Evolutionary conservation across 2,329 filamentous ascomycete genomes (phyloP), one percentile per base, ranked within the genome.

Genomic region (Malbranchea cinnamomea): DNA sequence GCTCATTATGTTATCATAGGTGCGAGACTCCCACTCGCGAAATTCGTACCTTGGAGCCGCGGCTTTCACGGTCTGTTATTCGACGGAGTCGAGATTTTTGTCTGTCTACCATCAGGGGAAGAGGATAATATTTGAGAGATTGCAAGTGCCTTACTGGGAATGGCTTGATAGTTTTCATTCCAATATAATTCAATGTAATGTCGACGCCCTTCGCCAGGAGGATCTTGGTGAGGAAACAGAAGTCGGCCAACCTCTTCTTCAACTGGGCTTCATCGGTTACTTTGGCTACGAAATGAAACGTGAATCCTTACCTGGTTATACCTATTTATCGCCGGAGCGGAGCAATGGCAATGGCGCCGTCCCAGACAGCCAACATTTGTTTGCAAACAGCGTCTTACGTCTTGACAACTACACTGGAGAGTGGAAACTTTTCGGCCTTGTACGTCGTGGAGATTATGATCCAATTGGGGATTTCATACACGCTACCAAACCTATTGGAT

Each of bases 391-490:
- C 23, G 33, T 37, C 20, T 12, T 37, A 5, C 33, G 36, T 17
- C 20, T 37, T 11, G 36, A 37, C 16, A 35, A 37, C 26, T 37
- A 35, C 17, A 37, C 33, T 9, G 27, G 36, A 19, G 36, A 37
- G 12, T 37, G 36, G 36, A 37, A 30, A 17, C 16, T 33, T 4
- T 37, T 37, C 14, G 28, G 36, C 10, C 24, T 37, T n/a, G 28
- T 37, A n/a, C 32, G 36, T 4, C 36, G 33, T 14, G 41, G 47
- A 23, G 37, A 55, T 5, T 50, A 62, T 18, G 37, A 59, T 11
- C 47, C 44, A 32, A 48, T 29, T 32, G 44, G 10, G 68, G 71
- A 69, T 41, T 76, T 23, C 51, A 39, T 52, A 26, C 49, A 47
- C 34, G 45, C 43, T 31, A 48, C 41, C 18, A 30, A 26, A 15